Conservation (phyloP, 2,329 filamentous ascomycete genomes). For the Fusarium siculi region DNA sequence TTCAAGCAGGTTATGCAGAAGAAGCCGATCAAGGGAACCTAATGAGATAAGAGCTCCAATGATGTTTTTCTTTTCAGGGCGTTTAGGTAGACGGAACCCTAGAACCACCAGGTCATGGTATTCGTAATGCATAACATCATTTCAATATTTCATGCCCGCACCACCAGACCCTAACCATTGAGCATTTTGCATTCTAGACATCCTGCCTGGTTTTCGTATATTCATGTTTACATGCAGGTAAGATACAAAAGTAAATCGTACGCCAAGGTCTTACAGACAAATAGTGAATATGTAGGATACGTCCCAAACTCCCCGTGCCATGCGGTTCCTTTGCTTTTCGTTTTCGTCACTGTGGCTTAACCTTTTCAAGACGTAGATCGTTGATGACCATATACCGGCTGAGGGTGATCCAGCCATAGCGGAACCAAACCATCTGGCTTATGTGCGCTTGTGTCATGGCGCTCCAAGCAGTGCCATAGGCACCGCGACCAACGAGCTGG, state of each 20-base stretch:
- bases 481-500: slow-evolving; percentile 68
- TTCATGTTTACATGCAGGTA: background rate
- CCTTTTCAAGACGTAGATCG: slow-evolving; percentile 72
- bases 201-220: background rate
- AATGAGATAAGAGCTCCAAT: background rate
- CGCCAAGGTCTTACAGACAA: slow-evolving; percentile 5
- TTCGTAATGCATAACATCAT: slow-evolving; percentile 2
- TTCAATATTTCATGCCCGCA: background rate
- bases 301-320: slow-evolving; percentile 24
- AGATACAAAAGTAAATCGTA: slow-evolving; percentile 14
- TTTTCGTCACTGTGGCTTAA: slow-evolving; percentile 30
- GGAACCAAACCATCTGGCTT: slow-evolving; percentile 99
- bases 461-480: slow-evolving; percentile 71
- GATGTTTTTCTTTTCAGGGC: background rate
- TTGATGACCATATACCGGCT: slow-evolving; percentile 97
- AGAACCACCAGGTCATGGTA: background rate
- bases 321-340: slow-evolving; percentile 10
- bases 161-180: background rate
- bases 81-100: background rate
- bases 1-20: slow-evolving; percentile 44
- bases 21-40: slow-evolving; percentile 34
- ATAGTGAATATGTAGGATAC: slow-evolving; percentile 9
- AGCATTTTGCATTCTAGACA: background rate
- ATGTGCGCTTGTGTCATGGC: slow-evolving; percentile 92
- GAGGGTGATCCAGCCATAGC: slow-evolving; percentile 92